Evolutionary conservation across 805 yeast genomes (phyloP).

Genomic region (Candida suzukii): DNA sequence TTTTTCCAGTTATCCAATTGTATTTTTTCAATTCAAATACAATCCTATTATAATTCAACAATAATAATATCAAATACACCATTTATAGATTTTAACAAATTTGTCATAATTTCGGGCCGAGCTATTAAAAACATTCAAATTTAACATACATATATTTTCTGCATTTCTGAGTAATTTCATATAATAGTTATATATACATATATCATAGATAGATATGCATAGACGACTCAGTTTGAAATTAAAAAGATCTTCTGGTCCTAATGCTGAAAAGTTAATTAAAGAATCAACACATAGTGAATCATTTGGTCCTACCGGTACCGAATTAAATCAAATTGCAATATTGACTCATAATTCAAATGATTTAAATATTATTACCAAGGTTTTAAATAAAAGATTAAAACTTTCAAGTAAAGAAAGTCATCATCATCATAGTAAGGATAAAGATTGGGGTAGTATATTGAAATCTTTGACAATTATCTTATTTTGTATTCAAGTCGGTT

Average conservation of each 20-base stretch:
- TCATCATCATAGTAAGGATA: too few relatives aligned
- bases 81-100: too few relatives aligned
- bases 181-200: too few relatives aligned
- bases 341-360: slow-evolving; percentile 35
- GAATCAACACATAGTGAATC: slow-evolving; percentile 47
- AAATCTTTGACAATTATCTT: slow-evolving; percentile 48
- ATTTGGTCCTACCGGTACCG: slow-evolving; percentile 46
- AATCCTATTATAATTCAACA: too few relatives aligned
- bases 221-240: not conserved
- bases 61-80: too few relatives aligned
- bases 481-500: slow-evolving; percentile 47
- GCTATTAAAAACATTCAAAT: too few relatives aligned
- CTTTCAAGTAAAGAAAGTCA: slow-evolving; percentile 16
- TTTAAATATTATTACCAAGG: slow-evolving; percentile 30
- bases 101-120: too few relatives aligned
- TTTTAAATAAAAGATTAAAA: slow-evolving; percentile 33
- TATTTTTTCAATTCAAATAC: too few relatives aligned
- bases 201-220: not conserved
- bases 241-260: not conserved
- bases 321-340: slow-evolving; percentile 44
- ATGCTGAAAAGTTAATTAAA: slow-evolving; percentile 18
- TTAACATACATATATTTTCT: too few relatives aligned
- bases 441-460: slow-evolving; percentile 32
- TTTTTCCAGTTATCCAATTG: too few relatives aligned
- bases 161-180: not conserved